phyloP scores from a whole-genome alignment of 2,329 filamentous ascomycete species.

The Ophiocordyceps camponoti-rufipedis region DNA sequence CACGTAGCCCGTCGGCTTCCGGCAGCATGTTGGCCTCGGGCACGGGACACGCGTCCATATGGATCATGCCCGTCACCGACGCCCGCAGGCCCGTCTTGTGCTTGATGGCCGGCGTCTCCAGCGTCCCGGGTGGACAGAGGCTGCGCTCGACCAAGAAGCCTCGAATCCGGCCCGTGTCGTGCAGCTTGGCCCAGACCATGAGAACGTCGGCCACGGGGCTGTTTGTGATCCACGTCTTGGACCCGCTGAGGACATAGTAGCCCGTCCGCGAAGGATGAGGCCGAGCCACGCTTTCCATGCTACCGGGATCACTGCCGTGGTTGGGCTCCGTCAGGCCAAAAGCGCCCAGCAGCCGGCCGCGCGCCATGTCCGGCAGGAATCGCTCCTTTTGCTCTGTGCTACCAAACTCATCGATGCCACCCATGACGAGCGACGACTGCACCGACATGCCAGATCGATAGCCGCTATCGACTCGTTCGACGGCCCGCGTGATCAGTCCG shows the following conservation, averaged over 20 bases:
- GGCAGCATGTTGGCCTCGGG: constrained; percentile 89
- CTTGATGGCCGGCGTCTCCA: constrained; percentile 84
- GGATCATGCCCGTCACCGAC: constrained; percentile 95
- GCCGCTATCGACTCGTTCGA: constrained; percentile 79
- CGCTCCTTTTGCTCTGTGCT: constrained; percentile 75
- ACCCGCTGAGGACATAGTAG: constrained; percentile 58
- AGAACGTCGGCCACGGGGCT: constrained; percentile 75
- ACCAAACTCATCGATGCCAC: constrained; percentile 75
- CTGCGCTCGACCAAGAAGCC: constrained; percentile 81
- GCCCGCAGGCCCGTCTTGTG: constrained; percentile 90
- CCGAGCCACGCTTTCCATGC: constrained; percentile 77
- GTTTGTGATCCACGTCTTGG: constrained; percentile 95
- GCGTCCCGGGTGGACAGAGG: constrained; percentile 68
- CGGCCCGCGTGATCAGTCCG: constrained; percentile 78
- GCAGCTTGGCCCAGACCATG: constrained; percentile 82
- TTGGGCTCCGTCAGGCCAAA: constrained; percentile 89
- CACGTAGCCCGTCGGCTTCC: constrained; percentile 65
- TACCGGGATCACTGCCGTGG: constrained; percentile 79
- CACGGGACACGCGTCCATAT: constrained; percentile 79
- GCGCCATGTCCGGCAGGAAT: constrained; percentile 64
- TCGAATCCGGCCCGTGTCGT: constrained; percentile 81
- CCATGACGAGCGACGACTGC: constrained; percentile 86
- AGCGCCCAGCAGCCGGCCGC: constrained; percentile 65
- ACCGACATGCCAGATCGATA: constrained; percentile 90
- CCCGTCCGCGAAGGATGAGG: constrained; percentile 72